Base-by-base conservation (phyloP, 1,139 yeast genomes). In the Saccharomyces hybrid region DNA sequence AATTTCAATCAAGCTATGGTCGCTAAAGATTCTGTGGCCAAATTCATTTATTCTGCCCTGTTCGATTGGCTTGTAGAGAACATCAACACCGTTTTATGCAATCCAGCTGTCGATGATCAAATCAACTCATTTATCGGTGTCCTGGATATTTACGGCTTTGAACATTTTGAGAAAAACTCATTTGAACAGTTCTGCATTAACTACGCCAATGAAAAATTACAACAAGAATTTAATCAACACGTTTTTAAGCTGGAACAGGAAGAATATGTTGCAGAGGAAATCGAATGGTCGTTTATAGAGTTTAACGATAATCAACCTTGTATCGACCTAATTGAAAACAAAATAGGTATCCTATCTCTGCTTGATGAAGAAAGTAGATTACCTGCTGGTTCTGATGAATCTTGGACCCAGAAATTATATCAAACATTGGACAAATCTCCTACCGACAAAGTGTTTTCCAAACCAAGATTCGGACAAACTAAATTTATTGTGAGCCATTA, bases 251-350 rank as follows among this genome's bases (percentile, higher is more conserved):
- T 93, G 60, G 99, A 93, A 70, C 99, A 93, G 76, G 97, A 91
- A 69, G 98, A 93, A 69, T 93, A 93, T 71, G 78, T 91, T 52
- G 82, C 82, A 57, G 99, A 93, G 75, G 88, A 91, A 67, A 93
- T 95, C 60, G 95, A 93, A 71, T 95, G 99, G 99, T 87, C 95
- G 12, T 93, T 95, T 68, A 93, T 95, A 64, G 98, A 93, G 67
- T 95, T 93, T 67, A 84, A 95, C 55, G 99, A 95, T 71, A 95
- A 95, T 71, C 98, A 95, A 75, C 98, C 99, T 7, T 93, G 99
- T 75, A 95, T 95, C 67, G 87, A 87, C 63, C 79, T 95, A 64
- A 95, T 95, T 66, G 99, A 95, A 74, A 86, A 85, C 67, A 87
- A 86, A 71, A 73, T 91, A 61, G 99, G 99, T 72, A 84, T 95